A percentile compares a stretch with the other conserved stretches of the same genome.
phyloP scores from a whole-genome alignment of 192 early-diverging fungal species.

The Backusella australiensis region DNA sequence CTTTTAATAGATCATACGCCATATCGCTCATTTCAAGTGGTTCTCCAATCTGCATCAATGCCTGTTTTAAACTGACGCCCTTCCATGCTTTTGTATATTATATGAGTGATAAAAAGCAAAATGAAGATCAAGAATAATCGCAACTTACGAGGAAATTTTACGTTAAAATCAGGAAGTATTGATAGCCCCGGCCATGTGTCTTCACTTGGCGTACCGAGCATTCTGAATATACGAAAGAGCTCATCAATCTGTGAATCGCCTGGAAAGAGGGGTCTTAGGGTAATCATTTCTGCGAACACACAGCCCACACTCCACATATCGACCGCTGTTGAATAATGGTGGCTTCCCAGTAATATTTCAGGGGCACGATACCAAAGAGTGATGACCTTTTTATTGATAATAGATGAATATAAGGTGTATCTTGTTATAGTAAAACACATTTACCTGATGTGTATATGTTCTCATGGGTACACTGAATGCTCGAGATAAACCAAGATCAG shows the following conservation, averaged over 20 bases:
- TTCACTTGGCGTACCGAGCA: conserved; percentile 74
- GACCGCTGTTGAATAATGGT: conserved; percentile 87
- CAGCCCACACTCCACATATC: conserved; percentile 99
- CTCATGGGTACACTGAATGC: conserved; percentile 90
- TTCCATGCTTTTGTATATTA: conserved; percentile 16
- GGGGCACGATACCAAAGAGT: conserved; percentile 96
- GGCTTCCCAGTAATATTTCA: conserved; percentile 90
- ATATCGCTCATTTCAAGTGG: background rate
- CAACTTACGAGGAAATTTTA: conserved; percentile 44
- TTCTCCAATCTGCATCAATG: background rate
- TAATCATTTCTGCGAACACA: conserved; percentile 95
- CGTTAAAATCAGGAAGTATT: conserved; percentile 44
- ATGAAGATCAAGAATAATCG: background rate
- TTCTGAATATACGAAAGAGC: conserved; percentile 57
- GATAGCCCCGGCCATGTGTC: conserved; percentile 58
- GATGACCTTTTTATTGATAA: conserved; percentile 54
- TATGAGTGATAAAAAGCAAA: background rate
- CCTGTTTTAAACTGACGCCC: background rate
- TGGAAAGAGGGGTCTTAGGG: conserved; percentile 80
- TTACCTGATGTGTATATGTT: conserved; percentile 90
- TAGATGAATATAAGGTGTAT: background rate
- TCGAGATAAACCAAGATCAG: conserved; percentile 95
- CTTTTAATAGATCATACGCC: conserved; percentile 25
- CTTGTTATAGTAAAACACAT: background rate
- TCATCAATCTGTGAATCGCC: conserved; percentile 64